Percentiles rank a stretch among this genome's conserved stretches.
Evolutionary conservation across 2,329 filamentous ascomycete species (phyloP).

Genomic region (Nemania diffusa): DNA sequence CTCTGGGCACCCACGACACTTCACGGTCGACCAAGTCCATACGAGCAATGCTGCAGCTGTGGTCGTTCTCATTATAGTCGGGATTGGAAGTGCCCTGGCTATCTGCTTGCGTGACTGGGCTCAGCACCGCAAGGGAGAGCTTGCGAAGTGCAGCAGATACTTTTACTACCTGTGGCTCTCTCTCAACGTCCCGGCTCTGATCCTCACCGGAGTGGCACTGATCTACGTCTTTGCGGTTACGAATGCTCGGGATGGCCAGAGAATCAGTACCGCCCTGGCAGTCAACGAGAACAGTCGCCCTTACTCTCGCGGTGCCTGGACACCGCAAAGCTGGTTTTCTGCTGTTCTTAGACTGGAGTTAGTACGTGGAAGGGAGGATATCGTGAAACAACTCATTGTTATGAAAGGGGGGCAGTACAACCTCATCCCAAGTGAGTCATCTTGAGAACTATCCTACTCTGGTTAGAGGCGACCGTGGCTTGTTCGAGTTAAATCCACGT

Average conservation of each 20-base stretch:
- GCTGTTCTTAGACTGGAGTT: slow-evolving; percentile 50
- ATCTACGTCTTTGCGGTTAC: slow-evolving; percentile 52
- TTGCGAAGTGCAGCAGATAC: slow-evolving; percentile 19
- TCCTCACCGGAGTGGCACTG: slow-evolving; percentile 52
- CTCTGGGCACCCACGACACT: slow-evolving; percentile 45
- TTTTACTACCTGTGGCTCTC: slow-evolving; percentile 52
- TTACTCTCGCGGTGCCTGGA: slow-evolving; percentile 51
- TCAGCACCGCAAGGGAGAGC: slow-evolving; percentile 35
- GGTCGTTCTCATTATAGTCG: slow-evolving; percentile 51
- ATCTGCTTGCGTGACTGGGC: slow-evolving; percentile 46
- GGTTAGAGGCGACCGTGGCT: neutral
- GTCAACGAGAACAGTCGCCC: slow-evolving; percentile 35
- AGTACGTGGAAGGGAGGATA: slow-evolving; percentile 40
- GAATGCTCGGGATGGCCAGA: slow-evolving; percentile 45
- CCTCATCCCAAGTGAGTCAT: slow-evolving; percentile 44
- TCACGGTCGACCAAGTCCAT: slow-evolving; percentile 55
- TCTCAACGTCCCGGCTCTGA: slow-evolving; percentile 49
- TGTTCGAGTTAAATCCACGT: neutral
- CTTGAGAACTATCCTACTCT: neutral
- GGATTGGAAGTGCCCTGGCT: slow-evolving; percentile 48
- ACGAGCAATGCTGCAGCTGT: slow-evolving; percentile 56
- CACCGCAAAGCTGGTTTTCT: slow-evolving; percentile 54
- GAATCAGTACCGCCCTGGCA: slow-evolving; percentile 47
- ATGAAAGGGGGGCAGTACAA: slow-evolving; percentile 54
- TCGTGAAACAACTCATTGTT: slow-evolving; percentile 44